These are phyloP conservation scores for Peronospora farinosa DNA, from an alignment of 352 stramenopile genomes.

Conservation along the genomic window DNA sequence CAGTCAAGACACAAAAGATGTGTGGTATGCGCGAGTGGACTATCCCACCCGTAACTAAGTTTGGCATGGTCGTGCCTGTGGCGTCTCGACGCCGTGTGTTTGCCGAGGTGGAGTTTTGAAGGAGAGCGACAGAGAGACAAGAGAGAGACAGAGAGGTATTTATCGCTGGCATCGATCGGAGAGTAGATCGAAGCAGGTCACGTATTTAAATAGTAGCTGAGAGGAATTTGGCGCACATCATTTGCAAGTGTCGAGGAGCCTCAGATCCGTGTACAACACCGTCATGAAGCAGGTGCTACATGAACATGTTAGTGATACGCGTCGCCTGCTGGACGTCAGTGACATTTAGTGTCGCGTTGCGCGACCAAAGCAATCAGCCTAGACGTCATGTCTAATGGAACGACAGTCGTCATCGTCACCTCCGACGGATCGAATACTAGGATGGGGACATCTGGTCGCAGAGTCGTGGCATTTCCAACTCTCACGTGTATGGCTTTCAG, in stretches of 20 bases:
- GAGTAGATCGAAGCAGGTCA: conserved; percentile 18
- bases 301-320: not conserved
- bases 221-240: conserved; percentile 4
- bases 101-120: conserved; percentile 70
- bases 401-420: not conserved
- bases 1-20: conserved; percentile 57
- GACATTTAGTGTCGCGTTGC: not conserved
- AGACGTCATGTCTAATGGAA: not conserved
- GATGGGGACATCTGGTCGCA: not conserved
- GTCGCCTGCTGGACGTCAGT: not conserved
- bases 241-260: not conserved
- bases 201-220: conserved; percentile 33
- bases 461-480: not conserved
- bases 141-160: conserved; percentile 13
- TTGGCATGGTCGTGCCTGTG: conserved; percentile 34
- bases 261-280: no score
- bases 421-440: not conserved
- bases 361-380: not conserved
- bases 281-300: not conserved
- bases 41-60: conserved; percentile 39
- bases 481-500: not conserved
- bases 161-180: conserved; percentile 28
- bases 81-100: conserved; percentile 60
- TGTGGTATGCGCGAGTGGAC: conserved; percentile 41
- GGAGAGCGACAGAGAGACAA: not conserved